These are phyloP conservation scores for Phylloporus arenicola DNA, from an alignment of 768 basidiomycete species.

Conservation along the genomic window DNA sequence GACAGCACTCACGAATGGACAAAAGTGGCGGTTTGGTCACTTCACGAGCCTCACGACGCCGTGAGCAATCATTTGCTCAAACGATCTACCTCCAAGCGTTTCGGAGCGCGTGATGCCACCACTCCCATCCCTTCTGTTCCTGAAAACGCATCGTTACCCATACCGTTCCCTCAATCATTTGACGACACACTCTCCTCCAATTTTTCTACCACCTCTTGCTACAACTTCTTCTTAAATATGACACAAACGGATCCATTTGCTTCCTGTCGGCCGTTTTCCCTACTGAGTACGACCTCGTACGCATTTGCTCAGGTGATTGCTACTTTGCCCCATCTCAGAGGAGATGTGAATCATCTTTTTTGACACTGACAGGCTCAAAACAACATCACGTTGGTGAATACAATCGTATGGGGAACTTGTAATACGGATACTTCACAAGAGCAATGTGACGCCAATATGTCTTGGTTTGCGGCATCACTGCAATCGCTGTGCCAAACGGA, in stretches of 20 bases:
- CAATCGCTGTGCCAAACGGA: conserved; percentile 52
- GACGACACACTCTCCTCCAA: conserved; percentile 59
- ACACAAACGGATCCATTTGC: conserved; percentile 54
- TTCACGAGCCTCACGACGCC: conserved; percentile 39
- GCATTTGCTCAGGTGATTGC: conserved; percentile 50
- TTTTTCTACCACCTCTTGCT: conserved; percentile 61
- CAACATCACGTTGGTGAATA: conserved; percentile 58
- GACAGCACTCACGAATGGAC: conserved; percentile 25
- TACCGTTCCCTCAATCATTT: conserved; percentile 74
- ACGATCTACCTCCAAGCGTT: conserved; percentile 5
- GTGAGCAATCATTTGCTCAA: conserved; percentile 1
- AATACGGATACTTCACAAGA: conserved; percentile 46
- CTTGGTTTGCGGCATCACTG: conserved; percentile 49
- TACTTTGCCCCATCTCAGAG: not conserved
- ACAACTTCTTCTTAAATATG: conserved; percentile 73
- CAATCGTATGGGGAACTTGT: conserved; percentile 75
- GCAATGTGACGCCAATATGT: conserved; percentile 66
- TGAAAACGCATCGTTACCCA: conserved; percentile 48
- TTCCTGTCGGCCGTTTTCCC: conserved; percentile 71
- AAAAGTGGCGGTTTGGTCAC: conserved; percentile 32
- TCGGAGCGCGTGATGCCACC: conserved; percentile 6
- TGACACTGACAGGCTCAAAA: conserved; percentile 50
- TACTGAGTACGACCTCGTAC: conserved; percentile 52
- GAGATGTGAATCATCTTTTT: conserved; percentile 1
- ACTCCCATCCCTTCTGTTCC: conserved; percentile 25